Evolutionary conservation across 2,329 filamentous ascomycete species (phyloP).

Genomic region (Aspergillus japonicus): DNA sequence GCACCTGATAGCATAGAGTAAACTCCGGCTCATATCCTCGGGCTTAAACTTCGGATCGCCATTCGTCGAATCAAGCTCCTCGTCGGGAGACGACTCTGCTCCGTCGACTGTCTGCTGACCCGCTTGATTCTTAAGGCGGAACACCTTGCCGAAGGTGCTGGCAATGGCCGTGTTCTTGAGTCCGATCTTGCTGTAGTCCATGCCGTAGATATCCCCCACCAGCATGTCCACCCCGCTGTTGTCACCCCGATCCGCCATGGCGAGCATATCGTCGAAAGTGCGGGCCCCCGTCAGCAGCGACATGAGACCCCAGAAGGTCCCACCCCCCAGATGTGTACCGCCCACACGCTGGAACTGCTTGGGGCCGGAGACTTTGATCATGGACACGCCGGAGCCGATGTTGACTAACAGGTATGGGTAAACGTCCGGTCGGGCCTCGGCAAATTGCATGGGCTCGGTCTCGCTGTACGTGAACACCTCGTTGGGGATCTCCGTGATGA

Average conservation of each 20-base stretch:
- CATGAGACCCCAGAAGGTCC: constrained; percentile 95
- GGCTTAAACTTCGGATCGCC: constrained; percentile 61
- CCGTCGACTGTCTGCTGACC: constrained; percentile 76
- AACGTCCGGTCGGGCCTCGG: constrained; percentile 72
- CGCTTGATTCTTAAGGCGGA: constrained; percentile 83
- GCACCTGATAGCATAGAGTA: constrained; percentile 83
- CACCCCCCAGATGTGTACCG: constrained; percentile 89
- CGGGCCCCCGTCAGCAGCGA: constrained; percentile 88
- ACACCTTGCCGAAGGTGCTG: constrained; percentile 94
- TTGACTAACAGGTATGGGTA: constrained; percentile 98
- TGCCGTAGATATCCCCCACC: constrained; percentile 96
- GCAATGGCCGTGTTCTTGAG: constrained; percentile 95
- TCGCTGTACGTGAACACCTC: constrained; percentile 98
- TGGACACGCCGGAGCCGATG: constrained; percentile 93
- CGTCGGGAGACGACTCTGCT: constrained; percentile 54
- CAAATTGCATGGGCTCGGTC: constrained; percentile 84
- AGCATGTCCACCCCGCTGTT: constrained; percentile 94
- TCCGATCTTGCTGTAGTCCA: constrained; percentile 93
- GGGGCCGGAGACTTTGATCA: constrained; percentile 94
- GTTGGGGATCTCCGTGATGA: constrained; percentile 94
- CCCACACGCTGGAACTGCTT: constrained; percentile 86
- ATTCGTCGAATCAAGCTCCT: constrained; percentile 45
- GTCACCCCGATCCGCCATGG: constrained; percentile 85
- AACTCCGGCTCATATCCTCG: constrained; percentile 83
- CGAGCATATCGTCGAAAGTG: constrained; percentile 97